A percentile compares a stretch with the other conserved stretches of the same genome.
Conservation (phyloP, 2,329 filamentous ascomycete genomes). For the Aschersonia sp. region DNA sequence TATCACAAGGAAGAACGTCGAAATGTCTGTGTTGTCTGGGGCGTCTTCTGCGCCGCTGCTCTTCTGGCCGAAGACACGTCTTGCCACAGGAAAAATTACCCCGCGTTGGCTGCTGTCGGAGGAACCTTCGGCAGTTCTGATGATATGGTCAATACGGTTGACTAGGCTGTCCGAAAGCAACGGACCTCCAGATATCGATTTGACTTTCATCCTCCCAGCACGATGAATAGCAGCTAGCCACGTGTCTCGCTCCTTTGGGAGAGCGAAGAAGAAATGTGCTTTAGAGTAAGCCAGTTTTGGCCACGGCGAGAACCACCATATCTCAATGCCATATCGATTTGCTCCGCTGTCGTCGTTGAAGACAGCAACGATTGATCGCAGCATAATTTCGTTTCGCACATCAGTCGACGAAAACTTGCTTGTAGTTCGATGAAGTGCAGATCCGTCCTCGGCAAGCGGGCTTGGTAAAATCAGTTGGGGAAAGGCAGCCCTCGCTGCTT, state of each 20-base stretch:
- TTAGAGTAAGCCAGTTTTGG: conserved; percentile 30
- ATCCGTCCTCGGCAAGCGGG: conserved; percentile 8
- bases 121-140: conserved; percentile 26
- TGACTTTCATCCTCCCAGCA: conserved; percentile 23
- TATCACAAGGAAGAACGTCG: conserved; percentile 39
- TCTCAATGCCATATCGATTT: conserved; percentile 36
- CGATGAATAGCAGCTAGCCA: conserved; percentile 32
- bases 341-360: conserved; percentile 36
- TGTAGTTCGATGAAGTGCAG: conserved; percentile 10
- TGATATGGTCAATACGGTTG: conserved; percentile 28
- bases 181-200: conserved; percentile 18
- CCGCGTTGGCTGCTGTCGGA: conserved; percentile 14
- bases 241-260: conserved; percentile 33
- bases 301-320: conserved; percentile 38
- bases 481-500: conserved; percentile 32
- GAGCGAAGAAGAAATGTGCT: conserved; percentile 32
- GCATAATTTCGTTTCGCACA: conserved; percentile 29
- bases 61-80: conserved; percentile 27
- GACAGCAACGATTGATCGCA: conserved; percentile 35
- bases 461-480: conserved; percentile 23
- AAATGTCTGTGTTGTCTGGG: conserved; percentile 32
- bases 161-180: conserved; percentile 32
- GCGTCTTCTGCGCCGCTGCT: conserved; percentile 25
- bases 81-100: conserved; percentile 37
- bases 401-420: conserved; percentile 19